A percentile compares a stretch with the other conserved stretches of the same genome.
These are phyloP conservation scores for Cenchrus purpureus DNA, from an alignment of 176 grass and related monocot species.

Conservation along the genomic window DNA sequence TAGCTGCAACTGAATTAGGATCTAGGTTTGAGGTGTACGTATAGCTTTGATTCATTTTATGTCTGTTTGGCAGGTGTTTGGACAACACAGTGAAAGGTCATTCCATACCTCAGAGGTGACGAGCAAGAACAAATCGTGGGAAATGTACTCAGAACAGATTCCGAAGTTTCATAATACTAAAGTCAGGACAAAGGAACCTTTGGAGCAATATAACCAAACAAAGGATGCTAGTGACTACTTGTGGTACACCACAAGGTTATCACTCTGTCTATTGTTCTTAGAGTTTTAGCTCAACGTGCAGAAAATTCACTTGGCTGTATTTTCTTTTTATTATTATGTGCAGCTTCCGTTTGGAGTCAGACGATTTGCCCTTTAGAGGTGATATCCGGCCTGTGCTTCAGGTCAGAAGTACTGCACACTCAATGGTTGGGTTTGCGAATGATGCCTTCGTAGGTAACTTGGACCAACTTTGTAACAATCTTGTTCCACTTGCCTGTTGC, in stretches of 20 bases:
- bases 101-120: conserved; percentile 50
- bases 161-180: conserved; percentile 41
- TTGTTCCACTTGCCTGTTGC: conserved; percentile 24
- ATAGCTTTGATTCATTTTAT: conserved; percentile 6
- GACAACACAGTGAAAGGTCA: conserved; percentile 78
- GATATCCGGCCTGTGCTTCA: conserved; percentile 86
- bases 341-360: conserved; percentile 74
- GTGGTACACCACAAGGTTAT: conserved; percentile 94
- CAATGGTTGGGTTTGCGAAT: conserved; percentile 73
- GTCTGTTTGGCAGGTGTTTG: conserved; percentile 66
- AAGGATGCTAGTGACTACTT: conserved; percentile 82
- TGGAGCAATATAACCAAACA: conserved; percentile 82
- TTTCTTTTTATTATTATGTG: conserved; percentile 27
- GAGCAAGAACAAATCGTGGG: conserved; percentile 56
- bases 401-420: conserved; percentile 62
- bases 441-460: conserved; percentile 65
- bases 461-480: conserved; percentile 28
- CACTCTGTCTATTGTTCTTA: conserved; percentile 6
- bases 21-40: not conserved
- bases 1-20: not conserved
- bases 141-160: conserved; percentile 71
- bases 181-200: conserved; percentile 47
- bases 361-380: conserved; percentile 79
- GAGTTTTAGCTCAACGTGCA: not conserved
- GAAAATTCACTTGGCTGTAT: conserved; percentile 13